Evolutionary conservation across 2,329 filamentous ascomycete genomes (phyloP), one percentile per base, ranked within the genome.

Genomic region (Penicillium sp.): DNA sequence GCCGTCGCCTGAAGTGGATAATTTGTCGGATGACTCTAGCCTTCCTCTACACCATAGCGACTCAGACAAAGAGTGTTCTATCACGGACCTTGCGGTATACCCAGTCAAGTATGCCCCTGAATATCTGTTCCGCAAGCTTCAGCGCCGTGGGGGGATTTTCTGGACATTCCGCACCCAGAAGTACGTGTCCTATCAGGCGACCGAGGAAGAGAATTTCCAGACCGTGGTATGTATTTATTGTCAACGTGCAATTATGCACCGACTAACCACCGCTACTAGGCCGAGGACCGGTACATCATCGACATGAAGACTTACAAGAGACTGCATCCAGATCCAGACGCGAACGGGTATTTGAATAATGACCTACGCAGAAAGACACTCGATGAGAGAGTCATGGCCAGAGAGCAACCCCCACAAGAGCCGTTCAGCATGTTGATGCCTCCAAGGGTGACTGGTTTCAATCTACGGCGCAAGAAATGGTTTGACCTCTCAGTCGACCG

Each of bases 101-200:
- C 47, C 51, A 12, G 28, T 50, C 15, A 45, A 38, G 21, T 51
- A 51, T 37, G 47, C 47, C 1, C n/a, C 22, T 22, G 34, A 24
- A 12, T 22, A 46, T 24, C 68, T 79, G 3, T 75, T 77, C 6
- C 75, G 79, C 61, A 66, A 77, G 24, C 73, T 72, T 32, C 71
- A 68, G 21, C 72, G 74, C 0, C 77, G 51, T 24, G 51, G 51
- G 6, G 38, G 51, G 29, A 53, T 26, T 22, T 51, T 49, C 35
- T 51, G 51, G 51, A 41, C 43, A 37, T 32, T 48, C 43, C 42
- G 51, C n/a, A 51, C 35, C 19, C 42, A 46, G 22, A 32, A 34
- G 24, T 51, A 50, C 39, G 47, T 53, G 29, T 53, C 51, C 1
- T 53, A 53, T 24, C 37, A 38, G 19, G 51, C 46, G 4, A 41